Conservation (phyloP, 805 yeast species). For the Candida vaughaniae region DNA sequence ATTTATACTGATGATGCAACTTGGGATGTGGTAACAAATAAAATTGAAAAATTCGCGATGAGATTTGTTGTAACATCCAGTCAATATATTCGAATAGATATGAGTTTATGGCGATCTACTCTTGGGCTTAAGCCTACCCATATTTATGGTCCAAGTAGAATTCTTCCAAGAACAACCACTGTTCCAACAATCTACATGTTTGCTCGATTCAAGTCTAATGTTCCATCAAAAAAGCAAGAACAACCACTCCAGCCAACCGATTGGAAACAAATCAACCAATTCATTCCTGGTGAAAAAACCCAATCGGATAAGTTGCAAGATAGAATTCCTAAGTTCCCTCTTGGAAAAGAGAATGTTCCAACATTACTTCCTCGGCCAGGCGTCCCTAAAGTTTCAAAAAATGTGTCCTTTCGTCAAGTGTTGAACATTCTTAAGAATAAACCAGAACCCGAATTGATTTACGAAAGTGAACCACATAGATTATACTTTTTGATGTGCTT, state of each 20-base stretch:
- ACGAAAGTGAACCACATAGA: slow-evolving; percentile 82
- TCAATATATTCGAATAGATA: too few species aligned
- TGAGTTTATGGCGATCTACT: too few species aligned
- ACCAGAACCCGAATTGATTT: slow-evolving; percentile 66
- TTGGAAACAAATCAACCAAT: slow-evolving; percentile 43
- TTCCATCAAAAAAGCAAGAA: slow-evolving; percentile 5
- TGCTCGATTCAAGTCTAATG: slow-evolving; percentile 4
- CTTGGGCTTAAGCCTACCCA: too few species aligned
- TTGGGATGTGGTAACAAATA: too few species aligned
- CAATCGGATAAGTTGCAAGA: slow-evolving; percentile 49
- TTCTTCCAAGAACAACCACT: too few species aligned
- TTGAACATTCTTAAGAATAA: slow-evolving; percentile 54
- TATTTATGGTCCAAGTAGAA: too few species aligned
- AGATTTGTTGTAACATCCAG: too few species aligned
- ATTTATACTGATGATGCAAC: too few species aligned
- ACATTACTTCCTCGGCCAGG: slow-evolving; percentile 73
- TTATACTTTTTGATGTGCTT: slow-evolving; percentile 69
- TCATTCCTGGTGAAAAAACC: slow-evolving; percentile 56
- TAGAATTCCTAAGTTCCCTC: slow-evolving; percentile 64
- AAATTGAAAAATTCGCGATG: slow-evolving; percentile 8
- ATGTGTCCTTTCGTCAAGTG: slow-evolving; percentile 59
- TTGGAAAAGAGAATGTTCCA: slow-evolving; percentile 62
- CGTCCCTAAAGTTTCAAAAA: slow-evolving; percentile 67
- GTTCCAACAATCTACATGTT: too few species aligned
- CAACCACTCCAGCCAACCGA: slow-evolving; percentile 18